A percentile compares a stretch with the other conserved stretches of the same genome.
These are phyloP conservation scores for Nicotiana attenuata DNA, from an alignment of 257 asterid species.

Conservation along the genomic window DNA sequence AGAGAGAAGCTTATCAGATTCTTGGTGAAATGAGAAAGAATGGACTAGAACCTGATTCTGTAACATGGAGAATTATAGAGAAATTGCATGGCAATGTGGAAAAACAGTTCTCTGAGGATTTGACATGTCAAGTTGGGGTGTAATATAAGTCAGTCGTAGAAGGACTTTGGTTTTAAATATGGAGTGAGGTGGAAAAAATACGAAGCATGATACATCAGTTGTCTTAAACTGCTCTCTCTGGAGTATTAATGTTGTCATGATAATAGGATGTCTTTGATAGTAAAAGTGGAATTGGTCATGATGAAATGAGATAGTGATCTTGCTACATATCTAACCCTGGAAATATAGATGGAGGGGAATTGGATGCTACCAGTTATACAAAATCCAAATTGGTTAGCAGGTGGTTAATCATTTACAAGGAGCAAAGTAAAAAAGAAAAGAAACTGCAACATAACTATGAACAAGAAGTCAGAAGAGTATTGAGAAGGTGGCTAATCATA, in stretches of 20 bases:
- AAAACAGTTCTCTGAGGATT: constrained; percentile 10
- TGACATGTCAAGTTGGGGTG: neutral
- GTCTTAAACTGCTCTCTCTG: neutral
- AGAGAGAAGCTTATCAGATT: constrained; percentile 76
- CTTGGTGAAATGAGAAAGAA: constrained; percentile 76
- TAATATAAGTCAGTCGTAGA: neutral
- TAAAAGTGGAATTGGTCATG: neutral
- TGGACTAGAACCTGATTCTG: constrained; percentile 67
- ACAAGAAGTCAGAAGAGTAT: neutral
- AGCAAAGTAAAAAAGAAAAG: neutral
- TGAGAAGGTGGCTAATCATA: neutral
- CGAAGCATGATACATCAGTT: neutral
- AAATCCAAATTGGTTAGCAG: neutral
- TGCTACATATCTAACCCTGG: neutral
- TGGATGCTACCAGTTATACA: neutral
- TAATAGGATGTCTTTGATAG: neutral
- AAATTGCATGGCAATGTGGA: constrained; percentile 38
- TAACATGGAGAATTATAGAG: constrained; percentile 83
- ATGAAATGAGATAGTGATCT: neutral
- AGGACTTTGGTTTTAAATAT: neutral
- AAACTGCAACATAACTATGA: neutral
- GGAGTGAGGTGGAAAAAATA: neutral
- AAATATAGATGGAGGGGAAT: neutral
- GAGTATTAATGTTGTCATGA: neutral
- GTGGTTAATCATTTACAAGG: neutral